Base-by-base conservation (phyloP, 768 basidiomycete genomes). In the Tulasnella sp. region DNA sequence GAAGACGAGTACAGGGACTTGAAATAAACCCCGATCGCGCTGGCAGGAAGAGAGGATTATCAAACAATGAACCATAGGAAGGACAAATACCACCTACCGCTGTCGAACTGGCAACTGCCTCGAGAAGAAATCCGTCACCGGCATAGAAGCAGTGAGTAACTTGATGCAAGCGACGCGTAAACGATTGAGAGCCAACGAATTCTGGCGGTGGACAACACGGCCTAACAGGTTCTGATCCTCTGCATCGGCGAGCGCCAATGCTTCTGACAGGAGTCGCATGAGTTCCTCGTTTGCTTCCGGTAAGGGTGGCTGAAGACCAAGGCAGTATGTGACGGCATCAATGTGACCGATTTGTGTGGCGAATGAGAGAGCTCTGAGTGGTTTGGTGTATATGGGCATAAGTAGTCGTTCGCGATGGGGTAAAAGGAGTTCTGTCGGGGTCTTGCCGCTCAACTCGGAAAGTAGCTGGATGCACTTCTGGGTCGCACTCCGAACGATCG, bases 331-430 rank as follows among this genome's bases (percentile, higher is more conserved):
- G 59, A 98, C 82, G 15, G 91, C 91, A 64, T 98, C 96, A 59
- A 98, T 91, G 78, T 97, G 92, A 29, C 93, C 96, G 57, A 98
- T 96, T 68, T 98, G 96, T 64, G 90, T 89, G 14, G 84, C 77
- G 67, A 97, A 93, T 1, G 92, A 92, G 23, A 99, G 76, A 0
- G 96, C 96, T 51, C 96, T 77, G 17, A 99, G 77, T 11, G 96
- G 96, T 66, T 98, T 97, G n/a, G 86, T 88, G 71, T 86, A 98
- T 62, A 99, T 92, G 2, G 84, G 80, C 15, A 80, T 79, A 36
- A 98, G 75, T 71, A 98, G 83, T 29, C 90, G 82, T 61, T 92
- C 89, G 45, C 90, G 83, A 64, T 92, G 84, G 14, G 80, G 86
- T 67, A 78, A 72, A 46, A 99, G 73, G n/a, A 98, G 73, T 41